Conservation (phyloP, 352 stramenopile genomes). For the Pythium aristosporum region DNA sequence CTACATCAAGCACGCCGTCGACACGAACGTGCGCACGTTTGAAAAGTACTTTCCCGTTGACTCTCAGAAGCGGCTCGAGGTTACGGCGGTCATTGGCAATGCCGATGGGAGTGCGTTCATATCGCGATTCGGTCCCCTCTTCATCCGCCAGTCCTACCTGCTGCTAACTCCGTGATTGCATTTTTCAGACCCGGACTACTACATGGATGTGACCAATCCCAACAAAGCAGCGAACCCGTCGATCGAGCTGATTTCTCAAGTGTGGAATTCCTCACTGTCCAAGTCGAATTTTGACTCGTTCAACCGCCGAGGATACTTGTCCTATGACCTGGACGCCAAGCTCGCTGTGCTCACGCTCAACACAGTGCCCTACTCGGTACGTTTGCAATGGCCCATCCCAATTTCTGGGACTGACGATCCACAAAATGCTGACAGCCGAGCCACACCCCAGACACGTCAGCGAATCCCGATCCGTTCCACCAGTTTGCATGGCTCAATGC, state of each 20-base stretch:
- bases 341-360: conserved; percentile 76
- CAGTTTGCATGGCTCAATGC: conserved; percentile 90
- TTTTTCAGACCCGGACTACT: conserved; percentile 57
- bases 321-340: conserved; percentile 63
- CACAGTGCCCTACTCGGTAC: conserved; percentile 77
- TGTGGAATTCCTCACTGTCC: conserved; percentile 60
- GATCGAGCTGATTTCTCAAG: conserved; percentile 47
- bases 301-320: conserved; percentile 58
- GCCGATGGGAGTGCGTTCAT: conserved; percentile 68
- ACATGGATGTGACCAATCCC: conserved; percentile 74
- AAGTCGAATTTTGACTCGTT: conserved; percentile 52
- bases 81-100: conserved; percentile 81
- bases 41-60: conserved; percentile 69
- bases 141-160: neutral
- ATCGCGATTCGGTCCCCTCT: conserved; percentile 38
- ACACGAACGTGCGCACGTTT: conserved; percentile 61
- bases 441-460: conserved; percentile 71
- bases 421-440: conserved; percentile 44
- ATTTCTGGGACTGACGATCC: conserved; percentile 6
- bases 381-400: neutral
- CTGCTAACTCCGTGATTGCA: neutral
- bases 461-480: conserved; percentile 76
- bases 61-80: conserved; percentile 32
- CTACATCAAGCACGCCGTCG: conserved; percentile 58
- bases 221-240: conserved; percentile 47